Percentiles rank a stretch among this genome's conserved stretches.
These are phyloP conservation scores for Elongisporangium prolatum DNA, from an alignment of 352 stramenopile species.

Conservation along the genomic window DNA sequence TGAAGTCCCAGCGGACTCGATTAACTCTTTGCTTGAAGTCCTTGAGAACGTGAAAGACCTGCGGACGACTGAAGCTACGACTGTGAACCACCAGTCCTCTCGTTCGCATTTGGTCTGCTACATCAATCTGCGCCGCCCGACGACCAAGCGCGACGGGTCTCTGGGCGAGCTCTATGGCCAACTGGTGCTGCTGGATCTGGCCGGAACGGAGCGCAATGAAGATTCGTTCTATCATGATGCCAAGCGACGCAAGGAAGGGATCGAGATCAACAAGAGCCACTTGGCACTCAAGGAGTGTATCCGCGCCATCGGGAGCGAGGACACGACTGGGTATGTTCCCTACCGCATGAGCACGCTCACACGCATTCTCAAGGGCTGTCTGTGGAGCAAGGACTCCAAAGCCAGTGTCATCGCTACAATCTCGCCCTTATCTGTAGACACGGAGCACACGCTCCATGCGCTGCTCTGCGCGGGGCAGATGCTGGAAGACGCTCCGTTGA, in stretches of 20 bases:
- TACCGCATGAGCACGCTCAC: slow-evolving; percentile 73
- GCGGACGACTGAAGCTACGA: slow-evolving; percentile 76
- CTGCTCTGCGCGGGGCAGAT: slow-evolving; percentile 68
- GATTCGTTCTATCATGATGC: slow-evolving; percentile 79
- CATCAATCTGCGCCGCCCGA: slow-evolving; percentile 38
- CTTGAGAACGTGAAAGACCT: slow-evolving; percentile 64
- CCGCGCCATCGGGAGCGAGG: slow-evolving; percentile 54
- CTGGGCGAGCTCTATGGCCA: slow-evolving; percentile 36
- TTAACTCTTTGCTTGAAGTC: slow-evolving; percentile 52
- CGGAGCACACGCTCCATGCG: slow-evolving; percentile 75
- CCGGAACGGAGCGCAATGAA: slow-evolving; percentile 71
- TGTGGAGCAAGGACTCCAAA: slow-evolving; percentile 53
- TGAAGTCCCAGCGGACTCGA: slow-evolving; percentile 46
- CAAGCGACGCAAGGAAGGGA: slow-evolving; percentile 60
- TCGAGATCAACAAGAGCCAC: slow-evolving; percentile 85
- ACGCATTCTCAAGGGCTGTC: slow-evolving; percentile 65
- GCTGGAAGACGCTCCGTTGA: slow-evolving; percentile 45
- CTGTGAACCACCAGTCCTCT: slow-evolving; percentile 71
- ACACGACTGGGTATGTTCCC: slow-evolving; percentile 52
- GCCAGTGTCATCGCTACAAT: slow-evolving; percentile 80
- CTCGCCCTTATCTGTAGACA: slow-evolving; percentile 68
- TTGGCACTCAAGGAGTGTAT: slow-evolving; percentile 82
- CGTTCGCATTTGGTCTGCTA: slow-evolving; percentile 70
- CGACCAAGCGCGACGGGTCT: not conserved
- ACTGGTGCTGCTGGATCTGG: slow-evolving; percentile 58